These are phyloP conservation scores for cucumber (Cucumis sativus) DNA, from an alignment of 306 rosid genomes.

Conservation along the genomic window DNA sequence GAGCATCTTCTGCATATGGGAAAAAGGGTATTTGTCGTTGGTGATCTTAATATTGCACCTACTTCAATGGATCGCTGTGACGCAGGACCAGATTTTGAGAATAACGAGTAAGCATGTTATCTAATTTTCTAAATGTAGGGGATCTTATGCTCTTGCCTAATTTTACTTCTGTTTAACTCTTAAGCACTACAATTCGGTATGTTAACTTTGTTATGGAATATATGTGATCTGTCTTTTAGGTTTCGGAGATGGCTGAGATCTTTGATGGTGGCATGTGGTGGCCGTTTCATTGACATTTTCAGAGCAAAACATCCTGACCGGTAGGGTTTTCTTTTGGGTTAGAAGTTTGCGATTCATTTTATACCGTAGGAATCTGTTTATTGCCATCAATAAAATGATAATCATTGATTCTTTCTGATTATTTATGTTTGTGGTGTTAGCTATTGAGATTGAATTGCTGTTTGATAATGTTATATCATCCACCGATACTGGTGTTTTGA, in stretches of 20 bases:
- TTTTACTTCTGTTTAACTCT: background rate
- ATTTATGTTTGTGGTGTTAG: background rate
- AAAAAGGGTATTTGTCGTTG: constrained; percentile 73
- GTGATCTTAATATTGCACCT: constrained; percentile 97
- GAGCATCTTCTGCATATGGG: constrained; percentile 57
- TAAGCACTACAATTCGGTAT: background rate
- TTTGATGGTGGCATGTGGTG: constrained; percentile 49
- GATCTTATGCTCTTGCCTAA: background rate
- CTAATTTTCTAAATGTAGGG: constrained; percentile 14
- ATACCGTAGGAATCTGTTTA: background rate
- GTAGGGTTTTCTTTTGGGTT: constrained; percentile 11
- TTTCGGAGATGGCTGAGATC: constrained; percentile 90
- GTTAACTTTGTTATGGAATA: background rate
- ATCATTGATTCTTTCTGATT: background rate
- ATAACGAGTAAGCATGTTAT: constrained; percentile 44
- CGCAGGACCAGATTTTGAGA: constrained; percentile 87
- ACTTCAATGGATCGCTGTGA: constrained; percentile 72
- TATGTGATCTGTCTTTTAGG: constrained; percentile 28
- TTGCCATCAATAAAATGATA: background rate
- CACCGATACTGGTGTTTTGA: background rate
- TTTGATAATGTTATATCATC: background rate
- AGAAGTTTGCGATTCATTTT: background rate
- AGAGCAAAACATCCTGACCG: constrained; percentile 73
- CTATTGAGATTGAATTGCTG: background rate
- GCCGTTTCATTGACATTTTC: constrained; percentile 62